Base-by-base conservation (phyloP, 306 rosid genomes). In the Benincasa hispida region DNA sequence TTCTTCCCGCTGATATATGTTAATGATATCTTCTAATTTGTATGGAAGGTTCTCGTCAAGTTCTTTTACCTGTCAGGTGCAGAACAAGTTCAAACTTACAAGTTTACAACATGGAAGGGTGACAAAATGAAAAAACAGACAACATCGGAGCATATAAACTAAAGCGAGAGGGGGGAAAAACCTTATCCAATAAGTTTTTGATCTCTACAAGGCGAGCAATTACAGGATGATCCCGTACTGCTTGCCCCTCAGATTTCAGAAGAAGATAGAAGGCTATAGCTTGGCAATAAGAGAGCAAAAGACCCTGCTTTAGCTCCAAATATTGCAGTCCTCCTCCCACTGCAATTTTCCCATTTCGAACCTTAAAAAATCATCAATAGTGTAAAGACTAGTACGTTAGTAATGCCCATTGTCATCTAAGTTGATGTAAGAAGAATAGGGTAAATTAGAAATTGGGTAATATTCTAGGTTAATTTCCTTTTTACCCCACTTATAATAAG, bases 181-280 rank as follows among this genome's bases (percentile, higher is more conserved):
- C 97, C 98, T 87, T 90, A 77, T 91, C 90, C 83, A 83, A 75
- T 81, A 91, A 87, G 77, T 81, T 86, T 85, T 85, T 91, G 69
- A 93, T 86, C 85, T 93, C 96, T 75, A 88, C 90, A 55, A 93
- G 94, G 78, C 83, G 89, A 79, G 84, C 91, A 74, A 91, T 79
- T 18, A 93, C 92, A 77, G 94, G 98, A 87, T 91, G 96, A 83
- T 84, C 92, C 73, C 76, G 87, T 35, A 91, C 90, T 59, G 89
- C 79, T 80, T 88, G 90, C 75, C 97, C 92, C 87, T 91, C 98
- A 78, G 98, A 88, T 83, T 91, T 93, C 85, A 93, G 96, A 48
- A 93, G 93, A 85, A 91, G 92, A 83, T 85, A 91, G 90, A 91
- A 90, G 5, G 88, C 84, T 82, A 91, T 90, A 77, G 96, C 90